These are phyloP conservation scores for Themeda triandra DNA, from an alignment of 176 grass and related monocot genomes.

Conservation along the genomic window DNA sequence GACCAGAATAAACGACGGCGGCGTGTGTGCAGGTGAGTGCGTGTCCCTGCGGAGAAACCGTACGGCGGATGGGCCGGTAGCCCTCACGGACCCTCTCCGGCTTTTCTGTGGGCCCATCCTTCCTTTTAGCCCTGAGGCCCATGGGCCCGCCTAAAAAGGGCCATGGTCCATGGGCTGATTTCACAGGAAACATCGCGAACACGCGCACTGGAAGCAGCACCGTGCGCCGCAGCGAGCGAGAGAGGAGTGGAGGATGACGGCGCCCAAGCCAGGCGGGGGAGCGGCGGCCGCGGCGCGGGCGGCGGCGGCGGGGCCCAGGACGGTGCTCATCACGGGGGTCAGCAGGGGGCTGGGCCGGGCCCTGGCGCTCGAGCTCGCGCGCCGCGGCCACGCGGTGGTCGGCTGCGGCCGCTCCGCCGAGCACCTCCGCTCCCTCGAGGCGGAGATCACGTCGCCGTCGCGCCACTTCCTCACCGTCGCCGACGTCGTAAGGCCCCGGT, in stretches of 20 bases:
- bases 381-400: slow-evolving; percentile 67
- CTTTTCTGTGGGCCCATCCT: neutral
- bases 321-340: slow-evolving; percentile 83
- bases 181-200: neutral
- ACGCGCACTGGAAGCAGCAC: neutral
- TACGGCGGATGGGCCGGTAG: neutral
- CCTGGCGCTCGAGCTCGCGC: slow-evolving; percentile 73
- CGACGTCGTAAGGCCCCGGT: slow-evolving; percentile 53
- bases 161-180: neutral
- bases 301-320: slow-evolving; percentile 42
- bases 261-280: slow-evolving; percentile 29
- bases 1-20: neutral
- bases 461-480: slow-evolving; percentile 71
- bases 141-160: neutral
- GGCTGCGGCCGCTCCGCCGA: slow-evolving; percentile 85
- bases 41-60: neutral
- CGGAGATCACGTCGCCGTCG: slow-evolving; percentile 56
- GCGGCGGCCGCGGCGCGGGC: slow-evolving; percentile 46
- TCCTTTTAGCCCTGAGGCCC: neutral
- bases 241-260: slow-evolving; percentile 35
- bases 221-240: neutral
- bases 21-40: neutral
- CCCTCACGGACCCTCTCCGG: neutral
- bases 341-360: slow-evolving; percentile 86
- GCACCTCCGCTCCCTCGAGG: slow-evolving; percentile 59